Evolutionary conservation across 192 early-diverging fungal species (phyloP).

Genomic region (Backusella westeae): DNA sequence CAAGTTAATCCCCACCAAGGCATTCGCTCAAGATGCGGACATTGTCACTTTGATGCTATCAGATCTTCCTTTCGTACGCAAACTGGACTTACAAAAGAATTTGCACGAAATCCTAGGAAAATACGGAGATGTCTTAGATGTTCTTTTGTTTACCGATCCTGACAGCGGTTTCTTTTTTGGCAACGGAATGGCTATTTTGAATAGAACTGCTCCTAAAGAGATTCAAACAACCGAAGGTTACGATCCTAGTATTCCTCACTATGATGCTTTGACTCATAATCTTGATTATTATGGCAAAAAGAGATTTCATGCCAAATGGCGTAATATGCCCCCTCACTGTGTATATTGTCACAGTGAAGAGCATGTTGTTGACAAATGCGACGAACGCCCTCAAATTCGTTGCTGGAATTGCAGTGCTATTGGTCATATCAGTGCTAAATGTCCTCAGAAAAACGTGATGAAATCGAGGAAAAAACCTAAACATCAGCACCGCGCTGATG

Average conservation of each 20-base stretch:
- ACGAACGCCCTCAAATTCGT: neutral
- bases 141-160: neutral
- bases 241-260: neutral
- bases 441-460: neutral
- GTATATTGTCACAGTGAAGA: neutral
- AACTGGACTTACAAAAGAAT: neutral
- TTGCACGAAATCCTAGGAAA: neutral
- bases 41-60: neutral
- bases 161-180: neutral
- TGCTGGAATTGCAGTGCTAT: neutral
- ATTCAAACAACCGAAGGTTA: too few species aligned
- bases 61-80: neutral
- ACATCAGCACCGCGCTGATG: fast-evolving
- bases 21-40: neutral
- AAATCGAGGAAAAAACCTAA: neutral
- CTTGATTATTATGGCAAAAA: neutral
- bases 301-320: neutral
- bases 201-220: neutral
- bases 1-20: neutral
- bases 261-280: neutral
- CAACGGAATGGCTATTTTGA: neutral
- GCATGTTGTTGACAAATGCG: neutral
- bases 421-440: neutral
- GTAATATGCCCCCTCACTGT: neutral
- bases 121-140: neutral